Conservation (phyloP, 192 early-diverging fungal species). For the Ambispora gerdemannii region DNA sequence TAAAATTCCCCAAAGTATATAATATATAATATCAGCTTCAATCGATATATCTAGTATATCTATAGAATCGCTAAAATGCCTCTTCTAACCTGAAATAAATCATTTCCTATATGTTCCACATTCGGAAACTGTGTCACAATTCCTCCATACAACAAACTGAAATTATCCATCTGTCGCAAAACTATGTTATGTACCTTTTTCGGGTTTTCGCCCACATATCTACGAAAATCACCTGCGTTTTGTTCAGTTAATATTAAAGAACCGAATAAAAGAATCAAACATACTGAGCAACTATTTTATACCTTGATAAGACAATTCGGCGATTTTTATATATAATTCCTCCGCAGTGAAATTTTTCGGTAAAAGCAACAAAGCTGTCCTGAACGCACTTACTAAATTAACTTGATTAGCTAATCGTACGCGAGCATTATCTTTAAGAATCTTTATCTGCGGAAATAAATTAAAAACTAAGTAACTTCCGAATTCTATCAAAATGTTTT, state of each 20-base stretch:
- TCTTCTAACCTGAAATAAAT: constrained; percentile 8
- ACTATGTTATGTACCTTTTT: constrained; percentile 96
- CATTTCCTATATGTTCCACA: constrained; percentile 31
- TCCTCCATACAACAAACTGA: constrained; percentile 54
- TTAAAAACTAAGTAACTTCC: background rate
- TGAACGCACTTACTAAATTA: constrained; percentile 82
- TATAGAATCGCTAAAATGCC: background rate
- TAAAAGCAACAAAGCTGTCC: constrained; percentile 78
- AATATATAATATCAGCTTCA: background rate
- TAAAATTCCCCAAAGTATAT: constrained; percentile 39
- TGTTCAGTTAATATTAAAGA: background rate
- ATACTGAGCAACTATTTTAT: background rate
- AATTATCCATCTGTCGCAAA: constrained; percentile 61
- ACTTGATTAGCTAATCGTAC: constrained; percentile 73
- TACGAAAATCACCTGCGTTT: constrained; percentile 84
- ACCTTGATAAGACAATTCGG: constrained; percentile 75
- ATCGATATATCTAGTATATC: background rate
- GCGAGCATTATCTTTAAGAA: constrained; percentile 71
- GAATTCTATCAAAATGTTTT: background rate
- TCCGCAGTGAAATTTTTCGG: constrained; percentile 77
- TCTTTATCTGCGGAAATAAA: constrained; percentile 53
- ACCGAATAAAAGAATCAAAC: background rate
- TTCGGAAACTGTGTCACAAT: constrained; percentile 52
- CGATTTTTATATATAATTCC: constrained; percentile 79
- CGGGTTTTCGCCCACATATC: constrained; percentile 91